Evolutionary conservation across 2,329 filamentous ascomycete genomes (phyloP).

Genomic region (Pyricularia pennisetigena): DNA sequence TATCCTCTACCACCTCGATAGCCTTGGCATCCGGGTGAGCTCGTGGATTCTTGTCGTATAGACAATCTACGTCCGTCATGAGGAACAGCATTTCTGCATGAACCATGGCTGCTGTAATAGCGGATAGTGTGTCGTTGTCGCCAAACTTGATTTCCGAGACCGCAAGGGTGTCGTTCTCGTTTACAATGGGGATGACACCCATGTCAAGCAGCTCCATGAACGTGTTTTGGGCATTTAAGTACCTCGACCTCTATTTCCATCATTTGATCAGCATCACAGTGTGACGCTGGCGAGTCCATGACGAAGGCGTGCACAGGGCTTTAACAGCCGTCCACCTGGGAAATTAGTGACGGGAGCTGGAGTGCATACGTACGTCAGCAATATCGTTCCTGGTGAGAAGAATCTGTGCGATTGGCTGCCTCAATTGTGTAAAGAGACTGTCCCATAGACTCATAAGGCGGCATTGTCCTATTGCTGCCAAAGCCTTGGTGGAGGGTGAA

Average conservation of each 20-base stretch:
- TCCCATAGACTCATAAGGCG: conserved; percentile 95
- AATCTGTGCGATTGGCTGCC: conserved; percentile 89
- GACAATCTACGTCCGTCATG: conserved; percentile 97
- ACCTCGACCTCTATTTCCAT: conserved; percentile 63
- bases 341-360: not conserved
- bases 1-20: conserved; percentile 89
- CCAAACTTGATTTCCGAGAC: conserved; percentile 99
- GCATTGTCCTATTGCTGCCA: conserved; percentile 94
- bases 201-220: conserved; percentile 83
- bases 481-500: conserved; percentile 40
- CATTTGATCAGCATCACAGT: not conserved
- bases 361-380: conserved; percentile 57
- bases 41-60: conserved; percentile 93
- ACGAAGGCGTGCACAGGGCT: not conserved
- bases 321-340: no score
- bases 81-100: conserved; percentile 94
- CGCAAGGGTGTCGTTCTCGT: conserved; percentile 94
- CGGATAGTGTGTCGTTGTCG: conserved; percentile 94
- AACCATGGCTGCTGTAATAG: conserved; percentile 95
- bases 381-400: conserved; percentile 93
- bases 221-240: conserved; percentile 93
- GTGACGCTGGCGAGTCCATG: not conserved
- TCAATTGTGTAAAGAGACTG: conserved; percentile 75
- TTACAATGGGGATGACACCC: conserved; percentile 96
- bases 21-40: conserved; percentile 75